phyloP scores from a whole-genome alignment of 1,284 basidiomycete species.

The Tausonia pullulans region DNA sequence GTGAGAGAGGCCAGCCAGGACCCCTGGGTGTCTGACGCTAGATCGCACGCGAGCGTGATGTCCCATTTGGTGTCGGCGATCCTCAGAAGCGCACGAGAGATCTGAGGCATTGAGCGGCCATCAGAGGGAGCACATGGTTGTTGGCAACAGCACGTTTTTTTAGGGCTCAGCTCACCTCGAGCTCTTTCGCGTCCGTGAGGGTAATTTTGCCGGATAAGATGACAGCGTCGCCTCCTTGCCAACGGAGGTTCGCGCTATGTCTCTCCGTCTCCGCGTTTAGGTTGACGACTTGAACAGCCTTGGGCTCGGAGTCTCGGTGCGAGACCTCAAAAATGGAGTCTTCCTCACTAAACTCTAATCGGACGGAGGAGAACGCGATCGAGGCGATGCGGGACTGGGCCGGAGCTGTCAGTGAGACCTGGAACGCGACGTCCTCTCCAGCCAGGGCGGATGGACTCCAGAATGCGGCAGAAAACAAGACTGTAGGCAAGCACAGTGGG shows the following conservation, averaged over 20 bases:
- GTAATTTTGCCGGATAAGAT: conserved; percentile 48
- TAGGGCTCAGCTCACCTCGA: conserved; percentile 39
- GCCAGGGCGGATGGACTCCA: conserved; percentile 53
- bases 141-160: not conserved
- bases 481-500: conserved; percentile 34
- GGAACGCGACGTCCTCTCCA: conserved; percentile 54
- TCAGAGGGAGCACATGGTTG: no score
- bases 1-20: conserved; percentile 47
- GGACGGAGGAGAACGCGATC: conserved; percentile 49
- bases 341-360: conserved; percentile 45
- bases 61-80: conserved; percentile 51
- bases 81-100: conserved; percentile 37
- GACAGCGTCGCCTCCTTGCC: conserved; percentile 44
- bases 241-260: conserved; percentile 41
- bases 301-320: conserved; percentile 31
- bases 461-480: conserved; percentile 54
- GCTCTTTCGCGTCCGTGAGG: conserved; percentile 25
- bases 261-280: conserved; percentile 35
- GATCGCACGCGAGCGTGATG: conserved; percentile 48
- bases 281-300: conserved; percentile 29
- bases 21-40: conserved; percentile 28
- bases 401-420: conserved; percentile 43
- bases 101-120: conserved; percentile 41
- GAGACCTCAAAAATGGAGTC: conserved; percentile 41
- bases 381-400: conserved; percentile 41